Base-by-base conservation (phyloP, 768 basidiomycete species). In the Kwoniella dejecticola region DNA sequence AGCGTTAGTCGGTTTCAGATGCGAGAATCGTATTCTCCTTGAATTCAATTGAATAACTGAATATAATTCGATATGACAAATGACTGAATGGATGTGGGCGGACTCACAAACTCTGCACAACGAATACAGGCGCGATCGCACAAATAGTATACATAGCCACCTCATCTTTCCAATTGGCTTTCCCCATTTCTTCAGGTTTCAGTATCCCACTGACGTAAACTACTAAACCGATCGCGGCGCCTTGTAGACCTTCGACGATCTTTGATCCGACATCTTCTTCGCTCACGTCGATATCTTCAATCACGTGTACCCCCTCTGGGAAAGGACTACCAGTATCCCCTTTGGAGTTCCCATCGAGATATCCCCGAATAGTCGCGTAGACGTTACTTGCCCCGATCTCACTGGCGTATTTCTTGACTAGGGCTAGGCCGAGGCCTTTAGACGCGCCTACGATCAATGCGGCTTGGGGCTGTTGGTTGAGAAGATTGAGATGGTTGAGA, bases 71-170 rank as follows among this genome's bases (percentile, higher is more conserved):
- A n/a, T n/a, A n/a, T n/a, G n/a, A n/a, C n/a, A n/a, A n/a, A n/a
- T n/a, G n/a, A n/a, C n/a, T n/a, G n/a, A n/a, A n/a, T n/a, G n/a
- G n/a, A n/a, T n/a, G n/a, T 4, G 45, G 11, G 11, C 8, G 3
- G n/a, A 66, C 69, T 50, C 24, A 70, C 69, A 70, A 50, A 3
- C 52, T 44, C 44, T 64, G 52, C 17, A 68, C 54, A 19, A 72
- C 47, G 24, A 69, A 60, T 5, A 82, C 75, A 12, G 83, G 82
- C 0, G 80, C 83, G 46, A 83, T 81, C 0, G 82, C 75, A 36
- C 81, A 80, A 44, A 80, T 81, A 23, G 77, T 82, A 74, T 82
- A 83, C 83, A 84, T 84, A 40, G 77, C 72, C 10, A 82, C 61
- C 63, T 83, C 77, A 49, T 81, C 81, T 44, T 76, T 75, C 67